Conservation (phyloP, 1,284 basidiomycete genomes). For the Clitocybe nebularis region DNA sequence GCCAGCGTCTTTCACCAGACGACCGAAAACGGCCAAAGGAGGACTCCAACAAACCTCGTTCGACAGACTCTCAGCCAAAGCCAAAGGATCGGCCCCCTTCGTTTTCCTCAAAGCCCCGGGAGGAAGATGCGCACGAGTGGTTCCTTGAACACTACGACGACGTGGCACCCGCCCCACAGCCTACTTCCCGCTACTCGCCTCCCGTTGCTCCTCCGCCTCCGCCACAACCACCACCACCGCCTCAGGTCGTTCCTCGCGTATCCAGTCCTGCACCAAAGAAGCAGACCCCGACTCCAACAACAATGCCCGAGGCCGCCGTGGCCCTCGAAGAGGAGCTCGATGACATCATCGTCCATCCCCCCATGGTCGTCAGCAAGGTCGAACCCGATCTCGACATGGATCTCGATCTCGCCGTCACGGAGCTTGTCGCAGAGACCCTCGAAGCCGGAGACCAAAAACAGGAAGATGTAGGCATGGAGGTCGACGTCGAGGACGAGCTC, state of each 20-base stretch:
- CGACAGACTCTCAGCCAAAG: slow-evolving; percentile 4
- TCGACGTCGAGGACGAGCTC: slow-evolving; percentile 70
- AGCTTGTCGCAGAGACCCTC: slow-evolving; percentile 36
- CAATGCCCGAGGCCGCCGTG: slow-evolving; percentile 30
- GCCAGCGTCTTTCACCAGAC: background rate
- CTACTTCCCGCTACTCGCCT: slow-evolving; percentile 6
- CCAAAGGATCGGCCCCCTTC: slow-evolving; percentile 16
- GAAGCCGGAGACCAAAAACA: slow-evolving; percentile 26
- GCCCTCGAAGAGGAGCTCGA: slow-evolving; percentile 44
- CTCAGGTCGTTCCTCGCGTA: slow-evolving; percentile 1
- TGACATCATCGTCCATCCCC: slow-evolving; percentile 17
- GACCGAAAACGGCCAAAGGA: slow-evolving; percentile 5
- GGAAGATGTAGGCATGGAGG: slow-evolving; percentile 34
- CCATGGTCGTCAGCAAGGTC: slow-evolving; percentile 21
- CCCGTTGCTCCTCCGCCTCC: slow-evolving; percentile 14
- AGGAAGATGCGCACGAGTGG: slow-evolving; percentile 57
- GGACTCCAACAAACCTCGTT: background rate
- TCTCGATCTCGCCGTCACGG: slow-evolving; percentile 37
- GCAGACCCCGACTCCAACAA: slow-evolving; percentile 16
- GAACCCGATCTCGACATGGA: slow-evolving; percentile 35
- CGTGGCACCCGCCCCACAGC: slow-evolving; percentile 20
- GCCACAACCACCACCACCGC: slow-evolving; percentile 2
- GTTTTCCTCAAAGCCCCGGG: slow-evolving; percentile 18
- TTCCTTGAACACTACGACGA: slow-evolving; percentile 47
- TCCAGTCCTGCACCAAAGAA: slow-evolving; percentile 8